Base-by-base conservation (phyloP, 805 yeast genomes). In the Candida michaelii region DNA sequence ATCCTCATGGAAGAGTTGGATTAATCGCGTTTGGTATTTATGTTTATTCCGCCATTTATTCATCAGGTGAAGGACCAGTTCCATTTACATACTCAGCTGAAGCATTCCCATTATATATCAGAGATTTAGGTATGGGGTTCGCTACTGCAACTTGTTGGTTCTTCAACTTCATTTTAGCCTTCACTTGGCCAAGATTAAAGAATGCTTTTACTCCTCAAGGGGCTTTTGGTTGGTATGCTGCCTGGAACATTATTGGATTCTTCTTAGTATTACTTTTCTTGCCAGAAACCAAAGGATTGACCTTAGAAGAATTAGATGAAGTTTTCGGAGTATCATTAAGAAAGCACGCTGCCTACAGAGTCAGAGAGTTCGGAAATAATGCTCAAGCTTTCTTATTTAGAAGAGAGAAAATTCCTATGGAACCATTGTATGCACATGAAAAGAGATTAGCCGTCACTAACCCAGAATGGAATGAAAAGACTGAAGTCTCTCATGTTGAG, bases 81-180 rank as follows among this genome's bases (percentile, higher is more conserved):
- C 95, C 96, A 3, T 88, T 88, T 67, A 84, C 93, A 2, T 85
- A 88, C 58, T 82, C 89, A 17, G 95, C 95, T 8, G 96, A 88
- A 62, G 84, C 54, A 78, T 69, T 84, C 68, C 88, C 91, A 46
- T 70, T 86, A 55, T 83, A 84, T 55, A 78, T 85, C 47, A 79
- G 95, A 65, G 89, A 87, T 51, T 65, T 85, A 40, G 90, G 91
- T 41, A 83, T 88, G 82, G 81, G 89, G 2, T 70, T 82, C 49
- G 91, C 90, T 21, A 82, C 90, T 23, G 83, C 86, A 15, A 79
- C 83, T 14, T 71, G 84, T 59, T 82, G 87, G 87, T 82, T 82
- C 63, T 82, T 82, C 72, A 82, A 82, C 60, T 82, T 82, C 52
- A 65, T 82, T 40, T 66, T 82, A 47, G 80, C 93, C 15, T 73